Base-by-base conservation (phyloP, 148 eudicot species). In the Fagopyrum tataricum region DNA sequence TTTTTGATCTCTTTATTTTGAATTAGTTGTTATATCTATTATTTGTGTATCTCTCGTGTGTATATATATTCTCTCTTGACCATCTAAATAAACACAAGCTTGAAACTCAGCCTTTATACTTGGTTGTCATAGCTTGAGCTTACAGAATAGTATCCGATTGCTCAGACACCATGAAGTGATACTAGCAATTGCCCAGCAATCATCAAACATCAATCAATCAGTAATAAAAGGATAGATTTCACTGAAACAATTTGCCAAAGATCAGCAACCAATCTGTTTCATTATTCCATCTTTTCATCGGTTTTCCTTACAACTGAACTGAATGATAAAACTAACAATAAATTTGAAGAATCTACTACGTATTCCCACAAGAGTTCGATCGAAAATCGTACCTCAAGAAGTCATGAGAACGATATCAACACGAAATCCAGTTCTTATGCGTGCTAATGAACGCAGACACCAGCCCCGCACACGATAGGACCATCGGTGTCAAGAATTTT, bases 351-450 rank as follows among this genome's bases (percentile, higher is more conserved):
- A 61, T 24, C 17, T 9, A 56, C 26, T 9, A 56, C 26, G 3
- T 3, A 26, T 26, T 17, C 24, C 0, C 2, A 26, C 67, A 61
- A 26, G 40, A 61, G 59, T n/a, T 56, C 5, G 21, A 53, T 53
- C 20, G 12, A 56, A 10, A 46, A 8, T 7, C 24, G 7, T 56
- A 56, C 62, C 62, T 56, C 11, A 20, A 53, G n/a, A 46, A 13
- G 2, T 44, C 9, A 44, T 44, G 47, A 59, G 2, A n/a, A 40
- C 2, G 15, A 11, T 44, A 62, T 91, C 89, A 89, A 77, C 92
- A 89, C 44, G 95, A 85, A 43, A 82, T 41, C 98, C 98, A 94
- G 76, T 94, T 91, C 84, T 94, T 89, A 49, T 89, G 96, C 44
- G 96, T 85, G 51, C 98, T 91, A 72, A 94, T 89, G 7, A 91